Percentiles rank a stretch among this genome's conserved stretches.
phyloP scores from a whole-genome alignment of 148 eudicot species.

The Beta vulgaris region DNA sequence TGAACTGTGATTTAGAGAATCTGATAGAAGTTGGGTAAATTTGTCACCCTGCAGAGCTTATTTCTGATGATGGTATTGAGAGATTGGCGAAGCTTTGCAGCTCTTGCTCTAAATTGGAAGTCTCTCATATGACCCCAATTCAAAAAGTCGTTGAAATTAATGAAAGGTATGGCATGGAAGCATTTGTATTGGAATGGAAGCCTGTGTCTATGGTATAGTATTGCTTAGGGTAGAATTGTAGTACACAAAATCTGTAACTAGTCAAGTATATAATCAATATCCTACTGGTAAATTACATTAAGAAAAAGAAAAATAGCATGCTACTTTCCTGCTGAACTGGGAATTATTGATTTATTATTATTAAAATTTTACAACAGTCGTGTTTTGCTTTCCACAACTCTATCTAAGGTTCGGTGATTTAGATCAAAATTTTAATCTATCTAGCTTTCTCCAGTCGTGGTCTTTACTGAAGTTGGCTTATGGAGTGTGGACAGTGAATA shows the following conservation, averaged over 20 bases:
- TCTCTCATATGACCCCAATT: constrained; percentile 33
- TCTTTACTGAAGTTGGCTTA: neutral
- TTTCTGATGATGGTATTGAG: constrained; percentile 42
- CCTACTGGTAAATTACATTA: no score
- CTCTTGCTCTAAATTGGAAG: constrained; percentile 36
- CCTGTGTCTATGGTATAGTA: neutral
- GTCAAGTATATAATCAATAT: no score
- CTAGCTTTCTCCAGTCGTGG: neutral
- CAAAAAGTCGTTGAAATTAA: constrained; percentile 23
- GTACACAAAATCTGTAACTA: no score
- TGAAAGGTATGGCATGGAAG: constrained; percentile 43
- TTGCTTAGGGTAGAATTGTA: neutral
- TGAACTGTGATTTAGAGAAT: neutral
- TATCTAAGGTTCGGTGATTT: neutral
- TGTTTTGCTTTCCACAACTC: neutral
- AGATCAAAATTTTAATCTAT: neutral
- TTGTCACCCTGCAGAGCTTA: constrained; percentile 34
- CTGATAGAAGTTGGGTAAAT: neutral
- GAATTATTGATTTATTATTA: no score
- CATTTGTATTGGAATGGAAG: neutral
- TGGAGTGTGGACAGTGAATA: neutral
- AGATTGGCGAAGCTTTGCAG: constrained; percentile 41
- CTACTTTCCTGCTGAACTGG: neutral
- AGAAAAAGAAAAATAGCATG: no score
- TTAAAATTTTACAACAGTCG: no score